These are phyloP conservation scores for Ustilago sp. DNA, from an alignment of 1,284 basidiomycete species.

Conservation along the genomic window DNA sequence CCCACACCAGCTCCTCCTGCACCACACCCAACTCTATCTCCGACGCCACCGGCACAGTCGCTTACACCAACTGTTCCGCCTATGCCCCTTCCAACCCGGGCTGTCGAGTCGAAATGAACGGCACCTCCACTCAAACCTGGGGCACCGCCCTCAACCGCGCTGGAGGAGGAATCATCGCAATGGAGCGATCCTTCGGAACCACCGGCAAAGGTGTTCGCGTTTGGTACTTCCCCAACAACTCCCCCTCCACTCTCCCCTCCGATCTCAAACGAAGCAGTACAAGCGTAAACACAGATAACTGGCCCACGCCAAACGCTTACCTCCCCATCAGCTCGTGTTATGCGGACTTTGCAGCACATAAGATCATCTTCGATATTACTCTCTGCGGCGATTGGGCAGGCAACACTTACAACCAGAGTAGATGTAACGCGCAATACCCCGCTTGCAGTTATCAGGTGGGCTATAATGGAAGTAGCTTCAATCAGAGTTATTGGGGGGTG, in stretches of 20 bases:
- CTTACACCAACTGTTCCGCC: slow-evolving; percentile 59
- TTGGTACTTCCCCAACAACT: slow-evolving; percentile 61
- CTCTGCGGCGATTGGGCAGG: slow-evolving; percentile 65
- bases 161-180: slow-evolving; percentile 63
- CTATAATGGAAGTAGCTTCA: slow-evolving; percentile 54
- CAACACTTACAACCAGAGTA: slow-evolving; percentile 44
- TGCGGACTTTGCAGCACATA: slow-evolving; percentile 57
- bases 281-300: slow-evolving; percentile 50
- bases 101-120: slow-evolving; percentile 62
- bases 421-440: slow-evolving; percentile 53
- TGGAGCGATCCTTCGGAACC: slow-evolving; percentile 63
- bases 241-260: slow-evolving; percentile 34
- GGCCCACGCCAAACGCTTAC: slow-evolving; percentile 60
- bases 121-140: slow-evolving; percentile 55
- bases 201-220: slow-evolving; percentile 63
- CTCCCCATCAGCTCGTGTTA: slow-evolving; percentile 59
- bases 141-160: slow-evolving; percentile 57
- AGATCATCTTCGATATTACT: slow-evolving; percentile 65
- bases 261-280: slow-evolving; percentile 49
- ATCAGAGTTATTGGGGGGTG: slow-evolving; percentile 63
- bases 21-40: slow-evolving; percentile 30
- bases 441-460: slow-evolving; percentile 58
- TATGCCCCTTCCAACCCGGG: slow-evolving; percentile 47
- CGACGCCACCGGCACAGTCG: slow-evolving; percentile 44
- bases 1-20: slow-evolving; percentile 58